These are phyloP conservation scores for Linderniella brevidens DNA, from an alignment of 257 asterid genomes.

Conservation along the genomic window DNA sequence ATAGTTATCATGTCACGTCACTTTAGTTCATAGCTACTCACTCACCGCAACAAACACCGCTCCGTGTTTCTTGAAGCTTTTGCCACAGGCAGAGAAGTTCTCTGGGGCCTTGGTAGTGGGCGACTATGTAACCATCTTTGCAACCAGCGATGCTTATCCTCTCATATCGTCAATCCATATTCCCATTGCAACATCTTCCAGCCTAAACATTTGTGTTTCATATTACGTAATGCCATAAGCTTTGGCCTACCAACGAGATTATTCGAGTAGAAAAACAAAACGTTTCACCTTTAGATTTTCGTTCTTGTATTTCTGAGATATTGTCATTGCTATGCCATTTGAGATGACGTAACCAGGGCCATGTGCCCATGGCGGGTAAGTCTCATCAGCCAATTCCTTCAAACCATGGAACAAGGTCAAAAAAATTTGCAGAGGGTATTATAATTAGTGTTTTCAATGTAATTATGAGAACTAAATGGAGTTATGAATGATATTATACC, in stretches of 20 bases:
- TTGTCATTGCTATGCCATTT: constrained; percentile 54
- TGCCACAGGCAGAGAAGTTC: constrained; percentile 94
- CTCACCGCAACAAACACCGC: constrained; percentile 59
- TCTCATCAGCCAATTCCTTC: constrained; percentile 75
- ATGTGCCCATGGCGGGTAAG: constrained; percentile 89
- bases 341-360: constrained; percentile 93
- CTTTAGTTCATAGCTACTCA: too few relatives aligned
- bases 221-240: too few relatives aligned
- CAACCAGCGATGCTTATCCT: constrained; percentile 70
- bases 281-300: constrained; percentile 45
- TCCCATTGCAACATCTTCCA: constrained; percentile 96
- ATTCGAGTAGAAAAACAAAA: not conserved
- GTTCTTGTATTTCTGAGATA: constrained; percentile 40
- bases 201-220: constrained; percentile 87
- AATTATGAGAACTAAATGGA: not conserved
- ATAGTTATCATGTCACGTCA: too few relatives aligned
- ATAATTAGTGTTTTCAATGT: not conserved
- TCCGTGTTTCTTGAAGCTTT: constrained; percentile 60
- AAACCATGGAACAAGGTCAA: too few relatives aligned
- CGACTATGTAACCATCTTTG: constrained; percentile 64
- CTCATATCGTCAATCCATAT: constrained; percentile 82
- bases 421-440: not conserved
- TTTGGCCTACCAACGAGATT: not conserved
- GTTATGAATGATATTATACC: constrained; percentile 26
- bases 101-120: constrained; percentile 87